Evolutionary conservation across 768 basidiomycete species (phyloP).

Genomic region (Hericium coralloides): DNA sequence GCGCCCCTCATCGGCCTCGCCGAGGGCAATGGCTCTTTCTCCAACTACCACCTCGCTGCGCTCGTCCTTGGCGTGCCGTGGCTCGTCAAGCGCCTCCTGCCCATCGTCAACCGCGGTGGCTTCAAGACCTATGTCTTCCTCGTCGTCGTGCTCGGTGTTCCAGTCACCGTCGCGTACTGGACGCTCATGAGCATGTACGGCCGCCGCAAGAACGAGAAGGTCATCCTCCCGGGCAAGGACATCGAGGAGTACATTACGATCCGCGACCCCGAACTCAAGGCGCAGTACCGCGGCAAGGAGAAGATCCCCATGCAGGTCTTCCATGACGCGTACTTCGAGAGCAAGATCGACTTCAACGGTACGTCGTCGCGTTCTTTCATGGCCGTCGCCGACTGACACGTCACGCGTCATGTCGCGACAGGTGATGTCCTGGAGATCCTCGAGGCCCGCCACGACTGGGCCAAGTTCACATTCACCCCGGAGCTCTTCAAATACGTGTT

Average conservation of each 20-base stretch:
- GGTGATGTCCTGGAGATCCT: constrained; percentile 90
- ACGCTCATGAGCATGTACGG: constrained; percentile 77
- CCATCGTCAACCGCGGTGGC: constrained; percentile 76
- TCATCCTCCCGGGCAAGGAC: constrained; percentile 73
- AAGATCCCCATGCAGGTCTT: constrained; percentile 98
- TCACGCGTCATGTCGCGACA: constrained; percentile 20
- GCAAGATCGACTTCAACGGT: constrained; percentile 96
- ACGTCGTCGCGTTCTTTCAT: constrained; percentile 14
- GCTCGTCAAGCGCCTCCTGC: constrained; percentile 72
- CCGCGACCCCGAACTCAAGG: constrained; percentile 74
- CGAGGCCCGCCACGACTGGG: constrained; percentile 95
- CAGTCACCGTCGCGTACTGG: constrained; percentile 86
- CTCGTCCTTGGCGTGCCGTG: constrained; percentile 77
- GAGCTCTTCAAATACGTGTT: constrained; percentile 95
- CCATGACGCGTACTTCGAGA: constrained; percentile 95
- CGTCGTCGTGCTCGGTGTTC: constrained; percentile 62
- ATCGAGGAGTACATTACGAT: constrained; percentile 89
- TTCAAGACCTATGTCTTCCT: constrained; percentile 83
- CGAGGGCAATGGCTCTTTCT: constrained; percentile 82
- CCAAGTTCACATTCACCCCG: constrained; percentile 81
- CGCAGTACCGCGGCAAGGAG: constrained; percentile 68
- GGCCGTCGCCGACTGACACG: constrained; percentile 3
- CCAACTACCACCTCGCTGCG: constrained; percentile 68
- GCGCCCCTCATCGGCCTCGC: constrained; percentile 74
- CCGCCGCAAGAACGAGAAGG: constrained; percentile 74